Evolutionary conservation across 352 stramenopile species (phyloP).

Genomic region (Phytophthora fragariaefolia): DNA sequence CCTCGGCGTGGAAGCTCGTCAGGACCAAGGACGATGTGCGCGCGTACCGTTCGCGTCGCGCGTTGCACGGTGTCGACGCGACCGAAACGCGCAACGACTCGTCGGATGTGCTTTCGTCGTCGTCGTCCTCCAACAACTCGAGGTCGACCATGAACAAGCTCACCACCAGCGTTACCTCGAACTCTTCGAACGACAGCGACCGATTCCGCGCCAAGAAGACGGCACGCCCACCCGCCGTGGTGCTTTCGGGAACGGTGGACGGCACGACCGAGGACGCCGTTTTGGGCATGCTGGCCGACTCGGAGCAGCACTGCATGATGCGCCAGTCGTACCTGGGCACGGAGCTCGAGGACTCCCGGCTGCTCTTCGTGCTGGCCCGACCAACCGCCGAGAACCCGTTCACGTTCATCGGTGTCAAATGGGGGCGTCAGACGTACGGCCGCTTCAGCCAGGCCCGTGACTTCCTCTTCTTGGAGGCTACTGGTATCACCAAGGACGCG

Average conservation of each 20-base stretch:
- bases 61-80: conserved; percentile 33
- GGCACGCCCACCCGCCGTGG: conserved; percentile 37
- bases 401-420: conserved; percentile 56
- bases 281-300: conserved; percentile 51
- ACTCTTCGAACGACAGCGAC: conserved; percentile 30
- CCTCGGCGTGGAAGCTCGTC: conserved; percentile 49
- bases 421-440: conserved; percentile 44
- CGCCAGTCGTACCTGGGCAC: conserved; percentile 49
- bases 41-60: conserved; percentile 45
- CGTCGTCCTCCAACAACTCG: conserved; percentile 31
- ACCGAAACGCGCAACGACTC: conserved; percentile 25
- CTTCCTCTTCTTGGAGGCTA: conserved; percentile 59
- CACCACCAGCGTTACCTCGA: conserved; percentile 20
- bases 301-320: conserved; percentile 45
- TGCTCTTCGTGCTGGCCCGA: conserved; percentile 41
- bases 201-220: conserved; percentile 31
- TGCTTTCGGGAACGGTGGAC: conserved; percentile 46
- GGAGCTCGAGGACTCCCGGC: conserved; percentile 43
- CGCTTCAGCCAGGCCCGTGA: conserved; percentile 49
- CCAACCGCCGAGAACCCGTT: conserved; percentile 52
- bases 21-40: conserved; percentile 46
- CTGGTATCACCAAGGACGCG: conserved; percentile 42
- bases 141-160: conserved; percentile 37
- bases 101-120: conserved; percentile 35
- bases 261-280: conserved; percentile 52